Base-by-base conservation (phyloP, 2,329 filamentous ascomycete species). In the Aureobasidium sp. region DNA sequence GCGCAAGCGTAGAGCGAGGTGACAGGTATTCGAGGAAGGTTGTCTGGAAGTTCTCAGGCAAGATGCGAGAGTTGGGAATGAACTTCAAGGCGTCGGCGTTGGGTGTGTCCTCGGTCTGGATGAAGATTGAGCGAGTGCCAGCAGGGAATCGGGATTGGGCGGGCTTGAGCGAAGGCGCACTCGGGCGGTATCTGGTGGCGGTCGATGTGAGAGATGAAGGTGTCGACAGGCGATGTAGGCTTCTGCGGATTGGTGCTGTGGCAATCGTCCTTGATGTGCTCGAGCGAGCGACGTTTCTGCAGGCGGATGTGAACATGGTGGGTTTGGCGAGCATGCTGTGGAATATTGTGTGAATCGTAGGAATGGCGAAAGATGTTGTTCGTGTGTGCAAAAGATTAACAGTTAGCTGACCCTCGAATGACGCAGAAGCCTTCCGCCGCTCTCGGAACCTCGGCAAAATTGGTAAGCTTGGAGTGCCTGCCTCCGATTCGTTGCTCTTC, bases 1-100 rank as follows among this genome's bases (percentile, higher is more conserved):
- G 89, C 30, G 91, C 83, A 66, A 97, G 85, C 3, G 94, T 97
- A 41, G 90, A 88, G 61, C 94, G 88, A 39, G 94, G 91, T 67
- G 85, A 89, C 61, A 96, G 81, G 74, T 97, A 99, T 78, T 99
- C 94, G 73, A 97, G 82, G 75, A 92, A 97, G 8, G 90, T 83
- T 2, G 87, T 85, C 7, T 83, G 77, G 65, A 96, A 79, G 58
- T 79, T 80, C 66, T 88, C 81, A 27, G 94, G 93, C 1, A 99
- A 83, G 57, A 99, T 85, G 44, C 84, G 84, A 75, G 91, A 86
- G 76, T 97, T 96, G 2, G 94, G 94, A 42, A 95, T 83, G 77
- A 99, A 99, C 78, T 99, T 99, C 21, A 77, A 68, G 72, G 84
- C 92, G 78, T 97, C 91, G n/a, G 86, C 81, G 76, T 99, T 99